These are phyloP conservation scores for Polyporus arcularius DNA, from an alignment of 768 basidiomycete genomes.

Conservation along the genomic window DNA sequence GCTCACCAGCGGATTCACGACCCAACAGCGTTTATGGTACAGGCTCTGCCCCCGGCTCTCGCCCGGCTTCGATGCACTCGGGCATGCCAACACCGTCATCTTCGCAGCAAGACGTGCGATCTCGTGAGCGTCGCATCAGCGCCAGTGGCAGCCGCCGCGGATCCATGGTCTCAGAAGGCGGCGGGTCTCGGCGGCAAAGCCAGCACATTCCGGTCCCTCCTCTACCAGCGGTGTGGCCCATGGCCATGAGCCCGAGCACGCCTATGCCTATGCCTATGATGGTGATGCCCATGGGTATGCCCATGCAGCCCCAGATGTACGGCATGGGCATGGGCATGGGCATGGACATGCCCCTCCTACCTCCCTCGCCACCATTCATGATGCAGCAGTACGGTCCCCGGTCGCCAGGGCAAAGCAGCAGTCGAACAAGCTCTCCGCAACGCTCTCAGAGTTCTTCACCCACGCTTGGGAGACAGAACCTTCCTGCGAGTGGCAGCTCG, in stretches of 20 bases:
- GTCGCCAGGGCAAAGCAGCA: slow-evolving; percentile 29
- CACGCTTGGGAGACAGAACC: slow-evolving; percentile 12
- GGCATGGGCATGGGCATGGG: slow-evolving; percentile 56
- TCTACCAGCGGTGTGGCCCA: slow-evolving; percentile 18
- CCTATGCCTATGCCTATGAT: slow-evolving; percentile 14
- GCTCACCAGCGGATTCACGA: slow-evolving; percentile 56
- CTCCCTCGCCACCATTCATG: slow-evolving; percentile 71
- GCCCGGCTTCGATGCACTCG: slow-evolving; percentile 57
- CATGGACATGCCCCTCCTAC: slow-evolving; percentile 69
- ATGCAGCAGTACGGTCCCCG: slow-evolving; percentile 53
- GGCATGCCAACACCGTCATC: slow-evolving; percentile 45
- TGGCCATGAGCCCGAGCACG: slow-evolving; percentile 17
- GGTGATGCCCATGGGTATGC: slow-evolving; percentile 28
- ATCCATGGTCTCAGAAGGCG: slow-evolving; percentile 27
- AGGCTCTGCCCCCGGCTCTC: slow-evolving; percentile 40
- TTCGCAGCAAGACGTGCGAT: slow-evolving; percentile 36
- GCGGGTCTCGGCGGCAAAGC: slow-evolving; percentile 3
- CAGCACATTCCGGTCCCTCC: slow-evolving; percentile 7
- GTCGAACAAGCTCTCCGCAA: slow-evolving; percentile 7
- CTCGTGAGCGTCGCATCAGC: slow-evolving; percentile 33
- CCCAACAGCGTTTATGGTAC: slow-evolving; percentile 44
- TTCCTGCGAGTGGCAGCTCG: slow-evolving; percentile 14
- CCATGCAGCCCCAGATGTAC: slow-evolving; percentile 33
- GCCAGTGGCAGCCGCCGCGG: slow-evolving; percentile 33
- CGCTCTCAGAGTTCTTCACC: slow-evolving; percentile 35